Evolutionary conservation across 2,329 filamentous ascomycete genomes (phyloP), one percentile per base, ranked within the genome.

Genomic region (Monosporascus sp.): DNA sequence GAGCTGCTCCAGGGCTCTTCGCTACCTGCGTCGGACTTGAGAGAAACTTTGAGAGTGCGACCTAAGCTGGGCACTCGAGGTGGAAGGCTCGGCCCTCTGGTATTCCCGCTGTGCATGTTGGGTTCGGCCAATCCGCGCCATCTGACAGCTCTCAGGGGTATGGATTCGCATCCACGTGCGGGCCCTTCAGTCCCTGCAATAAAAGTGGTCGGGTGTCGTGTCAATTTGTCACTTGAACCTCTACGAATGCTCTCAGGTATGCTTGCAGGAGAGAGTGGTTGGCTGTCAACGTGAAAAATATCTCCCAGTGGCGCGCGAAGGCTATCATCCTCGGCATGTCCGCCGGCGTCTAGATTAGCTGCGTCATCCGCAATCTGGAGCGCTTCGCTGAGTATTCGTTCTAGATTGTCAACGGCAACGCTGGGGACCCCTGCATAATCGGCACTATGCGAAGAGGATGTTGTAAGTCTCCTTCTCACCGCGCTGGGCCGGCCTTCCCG

Each of bases 311-410:
- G 49, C 25, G 50, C 45, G 37, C 48, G 52, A 36, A 58, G 58
- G 27, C 61, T 48, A 43, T 51, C 52, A 49, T 64, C 62, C 36
- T 64, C 61, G 9, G 54, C 48, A 58, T 66, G 62, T 31, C 39
- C 52, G 27, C 44, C 58, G 37, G 46, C 48, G 50, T 68, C 64
- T 17, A 70, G 62, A 35, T 72, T 69, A 5, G 72, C 66, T 11
- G 68, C 71, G 49, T 74, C 68, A 18, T 72, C 68, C 11, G 75
- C 76, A 43, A 79, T 62, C 2, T 68, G 63, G 8, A 79, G 59
- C 11, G 76, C 75, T 60, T 80, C 76, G 35, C 67, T 71, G 6
- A 80, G 60, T 18, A 80, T 70, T 24, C 71, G 66, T 54, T 80
- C 76, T 25, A 80, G 64, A 53, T 78, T 72, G 20, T 57, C 46